A percentile compares a stretch with the other conserved stretches of the same genome.
These are phyloP conservation scores for Coemansia sp. DNA, from an alignment of 192 early-diverging fungal genomes.

Conservation along the genomic window DNA sequence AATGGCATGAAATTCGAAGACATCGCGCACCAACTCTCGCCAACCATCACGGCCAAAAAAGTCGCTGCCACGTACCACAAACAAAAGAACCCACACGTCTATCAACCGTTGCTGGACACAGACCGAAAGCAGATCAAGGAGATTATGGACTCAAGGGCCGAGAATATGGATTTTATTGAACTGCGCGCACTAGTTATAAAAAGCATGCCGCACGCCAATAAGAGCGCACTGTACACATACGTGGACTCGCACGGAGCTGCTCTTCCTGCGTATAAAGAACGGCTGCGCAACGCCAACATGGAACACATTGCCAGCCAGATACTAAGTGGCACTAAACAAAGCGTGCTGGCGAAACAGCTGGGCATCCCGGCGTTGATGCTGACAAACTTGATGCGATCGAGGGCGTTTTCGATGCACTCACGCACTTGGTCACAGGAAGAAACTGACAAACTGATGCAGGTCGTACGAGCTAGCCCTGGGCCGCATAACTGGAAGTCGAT, in stretches of 20 bases:
- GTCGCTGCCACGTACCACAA: neutral
- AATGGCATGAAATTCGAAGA: constrained; percentile 10
- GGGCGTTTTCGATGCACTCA: neutral
- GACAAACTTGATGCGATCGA: neutral
- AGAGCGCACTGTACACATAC: neutral
- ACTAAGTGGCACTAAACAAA: neutral
- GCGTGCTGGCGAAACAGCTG: neutral
- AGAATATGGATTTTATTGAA: neutral
- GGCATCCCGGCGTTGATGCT: neutral
- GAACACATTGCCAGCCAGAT: neutral
- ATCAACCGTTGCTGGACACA: neutral
- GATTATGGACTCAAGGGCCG: neutral
- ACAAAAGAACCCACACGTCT: neutral
- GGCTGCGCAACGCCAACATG: neutral
- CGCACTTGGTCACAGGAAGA: neutral
- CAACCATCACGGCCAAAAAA: neutral
- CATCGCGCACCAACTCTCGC: constrained; percentile 11
- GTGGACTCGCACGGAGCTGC: neutral
- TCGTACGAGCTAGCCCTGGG: neutral
- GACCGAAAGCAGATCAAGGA: neutral
- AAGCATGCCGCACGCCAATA: neutral
- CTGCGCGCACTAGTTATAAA: neutral
- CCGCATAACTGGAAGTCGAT: neutral
- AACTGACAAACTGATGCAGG: neutral
- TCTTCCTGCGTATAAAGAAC: neutral